These are phyloP conservation scores for Calonectria hawksworthii DNA, from an alignment of 2,329 filamentous ascomycete species.

Conservation along the genomic window DNA sequence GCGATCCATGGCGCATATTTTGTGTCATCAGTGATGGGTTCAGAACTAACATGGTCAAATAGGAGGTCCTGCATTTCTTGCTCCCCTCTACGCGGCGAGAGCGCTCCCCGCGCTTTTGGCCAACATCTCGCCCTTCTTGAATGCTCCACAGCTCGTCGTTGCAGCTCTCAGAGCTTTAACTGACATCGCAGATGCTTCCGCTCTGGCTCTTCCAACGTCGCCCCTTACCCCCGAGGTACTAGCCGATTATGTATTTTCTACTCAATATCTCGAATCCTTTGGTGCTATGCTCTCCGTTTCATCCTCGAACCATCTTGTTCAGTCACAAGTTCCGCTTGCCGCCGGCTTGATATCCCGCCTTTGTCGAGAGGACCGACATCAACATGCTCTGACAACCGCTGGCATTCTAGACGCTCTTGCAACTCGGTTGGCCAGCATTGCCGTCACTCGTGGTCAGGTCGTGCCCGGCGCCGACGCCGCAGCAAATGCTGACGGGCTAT, in stretches of 20 bases:
- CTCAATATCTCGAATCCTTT: conserved; percentile 73
- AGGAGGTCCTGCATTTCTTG: conserved; percentile 86
- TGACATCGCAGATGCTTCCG: conserved; percentile 76
- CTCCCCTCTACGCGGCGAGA: conserved; percentile 77
- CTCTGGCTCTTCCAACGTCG: conserved; percentile 65
- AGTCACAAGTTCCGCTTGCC: conserved; percentile 74
- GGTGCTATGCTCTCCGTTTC: conserved; percentile 74
- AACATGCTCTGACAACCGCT: conserved; percentile 77
- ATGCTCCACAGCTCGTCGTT: conserved; percentile 76
- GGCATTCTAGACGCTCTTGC: conserved; percentile 86
- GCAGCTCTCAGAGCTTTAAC: conserved; percentile 82
- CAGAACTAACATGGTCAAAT: conserved; percentile 37
- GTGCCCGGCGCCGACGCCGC: conserved; percentile 72
- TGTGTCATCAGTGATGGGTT: not conserved
- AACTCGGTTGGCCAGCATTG: conserved; percentile 78
- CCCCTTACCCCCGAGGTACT: conserved; percentile 65
- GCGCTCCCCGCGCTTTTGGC: conserved; percentile 79
- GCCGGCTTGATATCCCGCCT: conserved; percentile 68
- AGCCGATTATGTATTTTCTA: conserved; percentile 75
- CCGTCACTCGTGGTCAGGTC: conserved; percentile 77
- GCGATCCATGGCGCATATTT: not conserved
- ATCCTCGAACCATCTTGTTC: conserved; percentile 64
- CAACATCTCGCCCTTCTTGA: conserved; percentile 75
- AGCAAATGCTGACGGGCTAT: conserved; percentile 67
- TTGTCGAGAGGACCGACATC: conserved; percentile 80